Base-by-base conservation (phyloP, 345 rosid species). In the Streptanthus diversifolius region DNA sequence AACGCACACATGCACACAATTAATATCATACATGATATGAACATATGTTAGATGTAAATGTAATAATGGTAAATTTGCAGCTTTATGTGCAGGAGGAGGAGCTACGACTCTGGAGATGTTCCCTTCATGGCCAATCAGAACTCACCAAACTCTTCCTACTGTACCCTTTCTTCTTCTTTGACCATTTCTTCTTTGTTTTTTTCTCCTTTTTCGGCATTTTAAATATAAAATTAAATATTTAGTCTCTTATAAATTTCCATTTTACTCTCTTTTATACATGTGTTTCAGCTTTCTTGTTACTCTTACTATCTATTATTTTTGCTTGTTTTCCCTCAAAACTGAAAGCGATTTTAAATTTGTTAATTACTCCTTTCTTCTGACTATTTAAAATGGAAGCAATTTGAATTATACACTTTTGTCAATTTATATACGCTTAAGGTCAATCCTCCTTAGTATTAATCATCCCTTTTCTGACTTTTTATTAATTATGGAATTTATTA, bases 111-210 rank as follows among this genome's bases (percentile, higher is more conserved):
- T 91, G 89, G 99, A 95, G 78, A 91, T 95, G 93, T 95, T 91
- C 86, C 99, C 99, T 82, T 87, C 99, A 51, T 90, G 98, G 98
- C 97, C 99, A 85, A 91, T 95, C 57, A 95, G 96, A 86, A 86
- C 86, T 84, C 95, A 91, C 72, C 96, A 88, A 56, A 95, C 90
- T 82, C 91, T 88, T 70, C 84, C 85, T 85, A 93, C 90, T 80
- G 80, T 84, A 68, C 61, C 78, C 80, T 78, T 82, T 77, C 70
- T 64, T 68, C 49, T 39, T 73, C 74, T 84, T 90, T 88, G 88
- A 85, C 92, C 85, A 69, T 77, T 71, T 84, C 79, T 43, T 71
- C 75, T 59, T n/a, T n/a, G 60, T 78, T 72, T 66, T 77, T 43
- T 71, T 77, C 68, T 72, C 65, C 35, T 54, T 77, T 77, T 77